Conservation (phyloP, 2,329 filamentous ascomycete genomes). For the Penicillium sp. region DNA sequence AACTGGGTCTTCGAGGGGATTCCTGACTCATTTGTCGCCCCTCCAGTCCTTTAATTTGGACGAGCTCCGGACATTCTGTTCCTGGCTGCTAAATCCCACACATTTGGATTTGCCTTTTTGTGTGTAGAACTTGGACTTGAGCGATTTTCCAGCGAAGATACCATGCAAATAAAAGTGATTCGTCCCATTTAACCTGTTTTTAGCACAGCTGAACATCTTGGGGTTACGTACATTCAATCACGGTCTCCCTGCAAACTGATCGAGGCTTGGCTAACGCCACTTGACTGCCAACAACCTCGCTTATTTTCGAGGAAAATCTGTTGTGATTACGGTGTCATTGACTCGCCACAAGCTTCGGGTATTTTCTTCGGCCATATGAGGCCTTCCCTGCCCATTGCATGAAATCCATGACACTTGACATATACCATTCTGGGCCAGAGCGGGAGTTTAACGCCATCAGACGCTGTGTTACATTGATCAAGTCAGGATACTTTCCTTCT, state of each 20-base stretch:
- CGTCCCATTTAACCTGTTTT: background rate
- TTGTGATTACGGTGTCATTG: background rate
- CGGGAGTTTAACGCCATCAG: background rate
- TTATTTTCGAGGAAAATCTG: background rate
- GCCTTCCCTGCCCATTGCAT: background rate
- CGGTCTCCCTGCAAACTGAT: background rate
- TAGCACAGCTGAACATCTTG: background rate
- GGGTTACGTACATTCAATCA: background rate
- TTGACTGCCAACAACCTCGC: background rate
- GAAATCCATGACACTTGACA: background rate
- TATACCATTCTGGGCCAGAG: background rate
- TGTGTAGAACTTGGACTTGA: background rate
- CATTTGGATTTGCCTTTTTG: background rate
- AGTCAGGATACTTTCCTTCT: background rate
- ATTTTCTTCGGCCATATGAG: background rate
- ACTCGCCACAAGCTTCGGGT: background rate
- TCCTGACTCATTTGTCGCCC: constrained; percentile 55
- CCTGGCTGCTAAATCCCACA: background rate
- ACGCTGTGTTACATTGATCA: background rate
- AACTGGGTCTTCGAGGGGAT: constrained; percentile 89
- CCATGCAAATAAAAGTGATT: constrained; percentile 1
- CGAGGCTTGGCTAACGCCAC: background rate
- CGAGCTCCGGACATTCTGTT: background rate
- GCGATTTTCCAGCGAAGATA: background rate
- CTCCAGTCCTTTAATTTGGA: constrained; percentile 27